These are phyloP conservation scores for Penicillium daleae DNA, from an alignment of 495 filamentous ascomycete species.

Conservation along the genomic window DNA sequence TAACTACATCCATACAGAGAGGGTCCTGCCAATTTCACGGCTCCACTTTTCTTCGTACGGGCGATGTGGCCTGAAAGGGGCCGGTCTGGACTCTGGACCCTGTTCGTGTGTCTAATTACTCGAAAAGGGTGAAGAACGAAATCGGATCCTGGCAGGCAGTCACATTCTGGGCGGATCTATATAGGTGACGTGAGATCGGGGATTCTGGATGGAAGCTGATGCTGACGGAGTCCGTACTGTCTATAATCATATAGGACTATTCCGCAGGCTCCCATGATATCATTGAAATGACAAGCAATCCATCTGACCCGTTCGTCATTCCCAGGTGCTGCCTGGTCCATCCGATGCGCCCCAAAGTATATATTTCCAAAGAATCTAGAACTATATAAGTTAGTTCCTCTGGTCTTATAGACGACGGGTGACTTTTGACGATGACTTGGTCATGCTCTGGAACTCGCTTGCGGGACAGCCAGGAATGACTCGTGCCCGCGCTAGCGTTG, in stretches of 20 bases:
- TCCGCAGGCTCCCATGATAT: neutral
- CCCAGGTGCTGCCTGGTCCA: neutral
- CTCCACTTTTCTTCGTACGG: slow-evolving; percentile 20
- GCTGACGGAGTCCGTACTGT: too few relatives aligned
- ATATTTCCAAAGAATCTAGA: too few relatives aligned
- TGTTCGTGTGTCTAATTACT: slow-evolving; percentile 29
- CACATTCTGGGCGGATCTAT: neutral
- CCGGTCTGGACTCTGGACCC: slow-evolving; percentile 32
- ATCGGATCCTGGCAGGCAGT: neutral
- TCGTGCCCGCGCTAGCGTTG: slow-evolving; percentile 9
- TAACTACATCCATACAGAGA: too few relatives aligned
- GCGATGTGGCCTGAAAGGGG: slow-evolving; percentile 24
- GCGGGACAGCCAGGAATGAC: slow-evolving; percentile 6
- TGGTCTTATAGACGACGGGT: too few relatives aligned
- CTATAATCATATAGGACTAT: too few relatives aligned
- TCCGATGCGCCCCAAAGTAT: neutral
- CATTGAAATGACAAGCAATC: neutral
- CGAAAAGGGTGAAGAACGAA: slow-evolving; percentile 3
- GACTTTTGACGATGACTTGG: neutral
- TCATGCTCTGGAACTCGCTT: slow-evolving; percentile 3
- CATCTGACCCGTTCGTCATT: slow-evolving; percentile 3
- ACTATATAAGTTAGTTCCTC: too few relatives aligned
- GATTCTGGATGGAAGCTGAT: too few relatives aligned
- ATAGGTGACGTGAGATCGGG: neutral
- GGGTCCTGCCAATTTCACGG: slow-evolving; percentile 14